A percentile compares a stretch with the other conserved stretches of the same genome.
phyloP scores from a whole-genome alignment of 352 stramenopile species.

The Globisporangium spinosum region DNA sequence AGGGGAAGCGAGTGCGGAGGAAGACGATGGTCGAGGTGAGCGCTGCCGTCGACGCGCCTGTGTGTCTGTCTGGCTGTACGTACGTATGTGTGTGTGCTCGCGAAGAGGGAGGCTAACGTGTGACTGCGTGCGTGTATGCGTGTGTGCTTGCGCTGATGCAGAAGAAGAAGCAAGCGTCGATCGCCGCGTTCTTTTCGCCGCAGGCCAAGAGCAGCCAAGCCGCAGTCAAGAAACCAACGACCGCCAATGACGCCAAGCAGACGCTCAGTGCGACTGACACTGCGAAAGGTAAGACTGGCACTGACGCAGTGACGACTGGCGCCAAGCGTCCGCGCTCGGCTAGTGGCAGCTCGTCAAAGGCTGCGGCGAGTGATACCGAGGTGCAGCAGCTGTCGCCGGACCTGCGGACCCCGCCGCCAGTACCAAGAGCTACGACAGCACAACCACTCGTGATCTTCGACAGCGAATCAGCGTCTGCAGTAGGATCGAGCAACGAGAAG shows the following conservation, averaged over 20 bases:
- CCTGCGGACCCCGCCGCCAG: not conserved
- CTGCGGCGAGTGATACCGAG: not conserved
- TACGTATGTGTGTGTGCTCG: not conserved
- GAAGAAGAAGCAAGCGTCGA: slow-evolving; percentile 74
- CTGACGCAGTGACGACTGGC: not conserved
- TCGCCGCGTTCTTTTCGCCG: slow-evolving; percentile 80
- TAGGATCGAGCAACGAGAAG: not conserved
- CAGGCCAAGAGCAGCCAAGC: slow-evolving; percentile 26
- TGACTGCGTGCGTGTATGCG: not conserved
- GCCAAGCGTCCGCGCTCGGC: slow-evolving; percentile 12
- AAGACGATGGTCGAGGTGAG: slow-evolving; percentile 9
- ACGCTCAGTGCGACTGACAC: not conserved
- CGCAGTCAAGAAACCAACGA: slow-evolving; percentile 7
- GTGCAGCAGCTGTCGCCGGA: not conserved
- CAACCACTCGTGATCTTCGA: not conserved
- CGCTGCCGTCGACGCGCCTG: not conserved
- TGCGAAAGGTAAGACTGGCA: slow-evolving; percentile 20
- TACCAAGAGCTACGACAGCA: not conserved
- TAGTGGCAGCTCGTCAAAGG: not conserved
- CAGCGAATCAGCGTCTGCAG: not conserved
- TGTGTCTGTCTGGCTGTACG: not conserved
- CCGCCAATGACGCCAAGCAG: not conserved
- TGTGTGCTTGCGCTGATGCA: slow-evolving; percentile 8
- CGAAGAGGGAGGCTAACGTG: not conserved
- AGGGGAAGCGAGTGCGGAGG: not conserved